Conservation (phyloP, 352 stramenopile genomes). For the Phytophthora constricta region DNA sequence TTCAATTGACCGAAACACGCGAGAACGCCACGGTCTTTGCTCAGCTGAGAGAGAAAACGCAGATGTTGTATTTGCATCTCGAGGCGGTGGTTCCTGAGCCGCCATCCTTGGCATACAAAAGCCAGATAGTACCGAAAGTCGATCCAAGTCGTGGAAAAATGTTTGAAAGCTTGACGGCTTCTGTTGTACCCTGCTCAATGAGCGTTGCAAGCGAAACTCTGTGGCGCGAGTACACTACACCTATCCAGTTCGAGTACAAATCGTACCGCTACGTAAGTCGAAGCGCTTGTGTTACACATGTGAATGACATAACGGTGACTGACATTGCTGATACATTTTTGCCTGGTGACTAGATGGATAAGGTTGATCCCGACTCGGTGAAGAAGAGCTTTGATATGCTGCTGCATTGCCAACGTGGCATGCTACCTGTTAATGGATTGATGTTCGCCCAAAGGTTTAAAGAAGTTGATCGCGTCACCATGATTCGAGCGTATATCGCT, state of each 20-base stretch:
- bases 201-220: constrained; percentile 7
- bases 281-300: not conserved
- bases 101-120: constrained; percentile 1
- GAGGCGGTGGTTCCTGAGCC: not conserved
- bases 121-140: constrained; percentile 4
- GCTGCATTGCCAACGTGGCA: constrained; percentile 1
- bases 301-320: no score
- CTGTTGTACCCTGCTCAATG: constrained; percentile 16
- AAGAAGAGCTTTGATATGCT: constrained; percentile 29
- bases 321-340: not conserved
- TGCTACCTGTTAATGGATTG: constrained; percentile 11
- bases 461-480: not conserved
- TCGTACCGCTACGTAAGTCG: not conserved
- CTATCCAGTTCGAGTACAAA: constrained; percentile 7
- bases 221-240: constrained; percentile 16
- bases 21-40: constrained; percentile 7
- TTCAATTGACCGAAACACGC: not conserved
- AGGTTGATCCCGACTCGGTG: not conserved
- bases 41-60: constrained; percentile 2
- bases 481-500: constrained; percentile 15
- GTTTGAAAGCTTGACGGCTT: constrained; percentile 16
- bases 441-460: constrained; percentile 20
- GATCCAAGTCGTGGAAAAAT: constrained; percentile 19
- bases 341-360: not conserved
- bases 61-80: constrained; percentile 2